These are phyloP conservation scores for Arabidopsis hybrid DNA, from an alignment of 441 rosid species.

Conservation along the genomic window DNA sequence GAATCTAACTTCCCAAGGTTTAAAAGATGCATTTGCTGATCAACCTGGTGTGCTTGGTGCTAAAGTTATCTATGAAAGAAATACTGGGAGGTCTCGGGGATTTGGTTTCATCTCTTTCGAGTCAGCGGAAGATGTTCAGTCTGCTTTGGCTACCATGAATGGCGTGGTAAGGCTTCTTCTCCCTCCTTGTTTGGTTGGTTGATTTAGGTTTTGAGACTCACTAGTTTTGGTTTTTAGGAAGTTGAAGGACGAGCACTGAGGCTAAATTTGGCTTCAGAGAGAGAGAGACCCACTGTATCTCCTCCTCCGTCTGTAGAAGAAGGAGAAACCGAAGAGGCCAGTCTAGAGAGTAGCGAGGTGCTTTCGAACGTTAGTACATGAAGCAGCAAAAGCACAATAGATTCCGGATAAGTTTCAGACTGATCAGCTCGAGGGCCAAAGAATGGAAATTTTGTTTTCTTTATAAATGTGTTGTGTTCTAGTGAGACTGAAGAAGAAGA, in stretches of 20 bases:
- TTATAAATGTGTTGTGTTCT: conserved; percentile 15
- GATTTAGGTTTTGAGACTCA: conserved; percentile 30
- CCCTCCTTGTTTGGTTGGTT: conserved; percentile 6
- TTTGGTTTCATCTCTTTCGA: conserved; percentile 84
- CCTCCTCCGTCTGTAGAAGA: conserved; percentile 41
- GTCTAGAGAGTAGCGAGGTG: conserved; percentile 55
- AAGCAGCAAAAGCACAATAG: conserved; percentile 30
- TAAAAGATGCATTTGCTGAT: conserved; percentile 70
- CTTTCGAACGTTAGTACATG: conserved; percentile 55
- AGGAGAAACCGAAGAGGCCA: conserved; percentile 38
- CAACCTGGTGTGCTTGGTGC: conserved; percentile 83
- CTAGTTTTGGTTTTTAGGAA: conserved; percentile 54
- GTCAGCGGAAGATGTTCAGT: conserved; percentile 59
- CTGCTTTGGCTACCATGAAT: conserved; percentile 62
- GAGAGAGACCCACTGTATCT: conserved; percentile 52
- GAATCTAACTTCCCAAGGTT: conserved; percentile 73
- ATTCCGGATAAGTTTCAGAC: background rate
- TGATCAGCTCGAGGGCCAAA: background rate
- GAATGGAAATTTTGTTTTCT: conserved; percentile 20
- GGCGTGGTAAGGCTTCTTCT: conserved; percentile 63
- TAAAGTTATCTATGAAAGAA: conserved; percentile 75
- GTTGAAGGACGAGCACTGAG: conserved; percentile 91
- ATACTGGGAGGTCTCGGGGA: conserved; percentile 81
- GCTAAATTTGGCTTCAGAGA: conserved; percentile 71
- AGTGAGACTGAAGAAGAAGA: conserved; percentile 27